These are phyloP conservation scores for Laetiporus sulphureus DNA, from an alignment of 1,284 basidiomycete genomes.

Conservation along the genomic window DNA sequence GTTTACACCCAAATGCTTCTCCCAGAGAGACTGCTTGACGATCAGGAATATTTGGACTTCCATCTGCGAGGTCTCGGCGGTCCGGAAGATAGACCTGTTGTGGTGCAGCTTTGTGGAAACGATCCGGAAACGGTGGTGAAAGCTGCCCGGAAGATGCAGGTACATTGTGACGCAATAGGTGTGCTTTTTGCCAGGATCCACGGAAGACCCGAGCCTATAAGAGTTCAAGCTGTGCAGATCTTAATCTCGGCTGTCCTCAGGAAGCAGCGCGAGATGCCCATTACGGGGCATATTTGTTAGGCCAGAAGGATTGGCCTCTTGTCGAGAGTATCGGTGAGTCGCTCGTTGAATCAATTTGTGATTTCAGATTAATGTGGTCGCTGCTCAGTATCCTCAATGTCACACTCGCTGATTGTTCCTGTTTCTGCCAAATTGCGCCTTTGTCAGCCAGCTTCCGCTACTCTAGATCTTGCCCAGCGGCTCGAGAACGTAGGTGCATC, in stretches of 20 bases:
- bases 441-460: conserved; percentile 40
- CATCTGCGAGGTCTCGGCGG: conserved; percentile 25
- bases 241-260: conserved; percentile 68
- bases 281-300: conserved; percentile 68
- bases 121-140: conserved; percentile 50
- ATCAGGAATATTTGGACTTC: conserved; percentile 53
- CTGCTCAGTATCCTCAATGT: conserved; percentile 49
- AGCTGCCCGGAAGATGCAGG: conserved; percentile 51
- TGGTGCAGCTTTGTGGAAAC: conserved; percentile 70
- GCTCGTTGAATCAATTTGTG: neutral
- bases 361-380: neutral
- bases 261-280: conserved; percentile 59
- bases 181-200: conserved; percentile 8
- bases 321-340: conserved; percentile 52
- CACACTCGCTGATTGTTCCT: conserved; percentile 51
- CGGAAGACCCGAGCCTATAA: neutral
- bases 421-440: conserved; percentile 52
- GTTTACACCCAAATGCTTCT: conserved; percentile 70
- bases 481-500: conserved; percentile 57
- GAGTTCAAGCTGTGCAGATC: conserved; percentile 28
- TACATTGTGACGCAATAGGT: conserved; percentile 63
- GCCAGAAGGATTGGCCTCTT: conserved; percentile 63
- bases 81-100: conserved; percentile 36
- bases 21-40: conserved; percentile 49
- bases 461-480: conserved; percentile 45